Evolutionary conservation across 345 rosid species (phyloP).

Genomic region (Theobroma cacao): DNA sequence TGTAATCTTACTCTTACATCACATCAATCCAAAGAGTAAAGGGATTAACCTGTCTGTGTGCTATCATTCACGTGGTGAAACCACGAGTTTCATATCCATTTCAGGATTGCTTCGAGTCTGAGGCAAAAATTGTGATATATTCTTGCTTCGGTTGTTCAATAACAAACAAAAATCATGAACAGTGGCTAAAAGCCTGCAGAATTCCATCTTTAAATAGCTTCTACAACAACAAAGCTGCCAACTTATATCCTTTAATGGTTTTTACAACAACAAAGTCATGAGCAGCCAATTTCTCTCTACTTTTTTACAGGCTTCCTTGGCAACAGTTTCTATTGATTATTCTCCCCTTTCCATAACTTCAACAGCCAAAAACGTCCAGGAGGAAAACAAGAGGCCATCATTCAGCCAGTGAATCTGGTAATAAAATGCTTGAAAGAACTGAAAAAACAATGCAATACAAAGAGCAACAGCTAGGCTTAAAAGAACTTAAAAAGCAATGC

Average conservation of each 20-base stretch:
- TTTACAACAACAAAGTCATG: neutral
- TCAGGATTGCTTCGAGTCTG: neutral
- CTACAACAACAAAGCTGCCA: neutral
- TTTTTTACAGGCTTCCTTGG: neutral
- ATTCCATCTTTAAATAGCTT: neutral
- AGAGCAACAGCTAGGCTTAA: neutral
- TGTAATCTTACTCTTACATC: neutral
- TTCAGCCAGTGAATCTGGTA: neutral
- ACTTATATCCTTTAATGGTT: neutral
- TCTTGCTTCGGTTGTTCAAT: neutral
- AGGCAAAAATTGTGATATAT: neutral
- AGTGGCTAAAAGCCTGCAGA: neutral
- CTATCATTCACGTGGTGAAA: neutral
- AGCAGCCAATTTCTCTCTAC: neutral
- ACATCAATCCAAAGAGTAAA: neutral
- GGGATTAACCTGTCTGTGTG: neutral
- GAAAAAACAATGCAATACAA: neutral
- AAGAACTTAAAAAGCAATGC: neutral
- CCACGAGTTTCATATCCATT: neutral
- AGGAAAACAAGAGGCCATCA: neutral
- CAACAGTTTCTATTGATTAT: neutral
- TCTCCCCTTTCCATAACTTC: neutral
- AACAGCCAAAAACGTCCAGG: neutral
- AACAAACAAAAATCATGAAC: neutral
- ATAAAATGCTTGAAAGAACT: neutral